Evolutionary conservation across 2,329 filamentous ascomycete species (phyloP), one percentile per base, ranked within the genome.

Genomic region (Alternaria rosae): DNA sequence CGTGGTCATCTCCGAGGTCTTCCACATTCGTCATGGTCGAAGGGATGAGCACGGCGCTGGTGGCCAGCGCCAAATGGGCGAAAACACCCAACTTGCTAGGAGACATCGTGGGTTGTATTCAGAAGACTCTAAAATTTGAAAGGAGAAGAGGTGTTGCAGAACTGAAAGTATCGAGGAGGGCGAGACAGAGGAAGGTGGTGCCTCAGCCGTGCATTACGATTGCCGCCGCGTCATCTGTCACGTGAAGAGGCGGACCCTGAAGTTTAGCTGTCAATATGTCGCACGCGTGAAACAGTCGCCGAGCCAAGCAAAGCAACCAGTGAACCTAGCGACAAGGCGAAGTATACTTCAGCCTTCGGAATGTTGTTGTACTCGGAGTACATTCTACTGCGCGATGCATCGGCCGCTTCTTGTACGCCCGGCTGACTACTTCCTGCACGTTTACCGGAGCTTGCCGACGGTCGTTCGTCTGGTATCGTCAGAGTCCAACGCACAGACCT

Each of bases 21-120:
- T 73, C 72, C 26, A 69, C 62, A 17, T 64, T 51, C 23, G 30
- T 66, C 32, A 79, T 67, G 28, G 66, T 70, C 17, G 77, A 75
- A 15, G 77, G 78, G 42, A 79, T 68, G 47, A 79, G 73, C 52
- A 79, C 64, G 48, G 77, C 76, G 62, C 69, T 75, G 70, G 74
- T 73, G 70, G 67, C 74, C 73, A 78, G 74, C 71, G 76, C 78
- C 69, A 79, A 64, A 64, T 68, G 70, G 63, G 76, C 75, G 62
- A 70, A 65, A 35, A 79, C 66, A 64, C 76, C 75, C 57, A 79
- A 61, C 44, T 72, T 72, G 64, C 64, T 73, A 57, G 64, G 65
- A 64, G 72, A 66, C 78, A 79, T 79, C 21, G 35, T 71, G 51
- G 52, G 51, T 21, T 56, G 54, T 59, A 55, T 60, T 57, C 57